phyloP scores from a whole-genome alignment of 345 rosid species.

The Fremontodendron californicum region DNA sequence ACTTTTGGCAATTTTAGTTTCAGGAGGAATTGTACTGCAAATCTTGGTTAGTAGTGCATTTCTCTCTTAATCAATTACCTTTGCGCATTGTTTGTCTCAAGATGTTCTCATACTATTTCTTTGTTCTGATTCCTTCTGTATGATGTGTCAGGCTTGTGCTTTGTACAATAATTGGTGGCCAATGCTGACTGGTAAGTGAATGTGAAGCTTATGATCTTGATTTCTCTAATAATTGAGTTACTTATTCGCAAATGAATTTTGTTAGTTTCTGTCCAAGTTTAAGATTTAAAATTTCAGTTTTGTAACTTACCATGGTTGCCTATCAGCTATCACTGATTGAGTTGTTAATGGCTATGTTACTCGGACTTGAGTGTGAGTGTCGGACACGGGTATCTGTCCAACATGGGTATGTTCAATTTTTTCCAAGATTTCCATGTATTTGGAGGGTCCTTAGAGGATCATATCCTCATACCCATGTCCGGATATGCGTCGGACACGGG shows the following conservation, averaged over 20 bases:
- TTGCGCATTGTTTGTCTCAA: neutral
- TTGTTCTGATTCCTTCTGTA: constrained; percentile 11
- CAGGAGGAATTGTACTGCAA: constrained; percentile 82
- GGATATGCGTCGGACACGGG: too few species aligned
- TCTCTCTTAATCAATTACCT: neutral
- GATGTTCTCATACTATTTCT: neutral
- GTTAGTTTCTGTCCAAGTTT: neutral
- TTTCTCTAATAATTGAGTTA: neutral
- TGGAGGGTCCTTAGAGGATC: too few species aligned
- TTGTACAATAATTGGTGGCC: constrained; percentile 96
- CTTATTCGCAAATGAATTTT: neutral
- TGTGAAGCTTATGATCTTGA: neutral
- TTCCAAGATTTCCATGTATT: too few species aligned
- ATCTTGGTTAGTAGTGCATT: constrained; percentile 54
- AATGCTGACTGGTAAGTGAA: constrained; percentile 66
- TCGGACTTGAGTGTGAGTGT: too few species aligned
- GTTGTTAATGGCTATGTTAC: too few species aligned
- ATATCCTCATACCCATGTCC: too few species aligned
- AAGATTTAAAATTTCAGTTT: neutral
- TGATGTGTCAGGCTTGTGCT: constrained; percentile 75
- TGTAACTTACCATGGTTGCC: neutral
- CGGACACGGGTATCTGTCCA: too few species aligned
- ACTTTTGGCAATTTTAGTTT: constrained; percentile 74
- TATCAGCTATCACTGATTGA: neutral
- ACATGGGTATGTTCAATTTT: too few species aligned